Evolutionary conservation across 2,329 filamentous ascomycete genomes (phyloP), one percentile per base, ranked within the genome.

Genomic region (Fusarium citri): DNA sequence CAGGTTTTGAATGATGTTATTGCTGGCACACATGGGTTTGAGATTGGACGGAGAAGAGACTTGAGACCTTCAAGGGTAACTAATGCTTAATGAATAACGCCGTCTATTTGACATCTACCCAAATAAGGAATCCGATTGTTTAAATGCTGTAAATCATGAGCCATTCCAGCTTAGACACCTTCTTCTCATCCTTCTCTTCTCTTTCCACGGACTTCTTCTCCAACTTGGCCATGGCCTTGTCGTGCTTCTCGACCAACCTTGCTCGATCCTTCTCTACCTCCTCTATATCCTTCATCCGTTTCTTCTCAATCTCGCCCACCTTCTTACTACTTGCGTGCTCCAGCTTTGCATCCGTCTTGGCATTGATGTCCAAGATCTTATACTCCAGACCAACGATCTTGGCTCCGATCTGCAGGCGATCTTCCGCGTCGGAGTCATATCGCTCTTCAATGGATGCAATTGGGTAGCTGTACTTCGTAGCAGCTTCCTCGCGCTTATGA

Each of bases 101-200:
- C 12, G 8, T 18, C 20, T 64, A 49, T 34, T 8, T 5, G 34
- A 12, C n/a, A 12, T 37, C 34, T 37, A 37, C 34, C 34, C 10
- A 11, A n/a, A n/a, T 6, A n/a, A 5, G 10, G 0, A 1, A 18
- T 18, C 6, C 1, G 11, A 18, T 11, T 22, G 2, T 0, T 40
- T 46, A 20, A 56, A 56, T n/a, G 7, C n/a, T 37, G 6, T 22
- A 50, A n/a, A 66, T 62, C 40, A 67, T 45, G 4, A 66, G 49
- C 64, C 64, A 66, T n/a, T 67, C 49, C 6, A 66, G 14, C 22
- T 41, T 66, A 2, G 63, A 49, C 10, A 66, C 49, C n/a, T 67
- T 67, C 49, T 62, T 67, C 41, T 51, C 57, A 0, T 62, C 49
- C 5, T 63, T 55, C 16, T 51, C 64, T 5, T 51, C 49, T 11